Evolutionary conservation across 2,329 filamentous ascomycete species (phyloP).

Genomic region (Amylocarpus encephaloides): DNA sequence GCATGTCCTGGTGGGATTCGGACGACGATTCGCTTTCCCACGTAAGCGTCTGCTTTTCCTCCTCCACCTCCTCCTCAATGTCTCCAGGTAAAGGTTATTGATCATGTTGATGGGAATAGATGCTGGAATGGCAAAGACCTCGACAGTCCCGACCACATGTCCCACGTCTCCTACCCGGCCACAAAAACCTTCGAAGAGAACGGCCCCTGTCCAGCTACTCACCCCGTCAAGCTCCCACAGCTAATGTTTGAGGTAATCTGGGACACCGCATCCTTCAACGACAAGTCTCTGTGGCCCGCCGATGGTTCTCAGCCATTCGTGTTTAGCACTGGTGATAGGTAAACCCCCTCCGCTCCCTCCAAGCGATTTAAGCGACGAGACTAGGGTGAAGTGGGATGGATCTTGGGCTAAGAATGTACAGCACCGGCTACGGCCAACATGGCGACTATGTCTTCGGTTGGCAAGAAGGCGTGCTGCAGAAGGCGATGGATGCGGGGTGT

Average conservation of each 20-base stretch:
- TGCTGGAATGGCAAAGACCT: conserved; percentile 7
- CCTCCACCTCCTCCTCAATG: neutral
- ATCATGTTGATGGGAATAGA: neutral
- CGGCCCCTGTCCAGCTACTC: conserved; percentile 22
- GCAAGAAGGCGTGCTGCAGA: conserved; percentile 43
- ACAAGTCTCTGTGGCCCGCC: conserved; percentile 38
- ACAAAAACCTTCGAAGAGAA: conserved; percentile 8
- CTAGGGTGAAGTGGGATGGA: neutral
- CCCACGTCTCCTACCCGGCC: conserved; percentile 21
- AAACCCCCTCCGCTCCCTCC: neutral
- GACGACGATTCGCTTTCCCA: conserved; percentile 9
- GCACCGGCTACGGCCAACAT: conserved; percentile 41
- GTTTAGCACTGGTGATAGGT: conserved; percentile 37
- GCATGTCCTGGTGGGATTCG: conserved; percentile 7
- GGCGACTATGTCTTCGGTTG: conserved; percentile 47
- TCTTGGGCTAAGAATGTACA: neutral
- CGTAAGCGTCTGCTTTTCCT: neutral
- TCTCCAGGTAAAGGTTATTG: neutral
- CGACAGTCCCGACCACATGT: conserved; percentile 3
- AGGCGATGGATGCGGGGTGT: conserved; percentile 42
- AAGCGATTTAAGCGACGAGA: neutral
- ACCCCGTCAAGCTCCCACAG: conserved; percentile 43
- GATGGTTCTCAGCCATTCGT: conserved; percentile 39
- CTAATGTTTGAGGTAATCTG: conserved; percentile 45
- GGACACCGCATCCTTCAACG: conserved; percentile 37